Conservation (phyloP, 1,284 basidiomycete genomes). For the Meira nashicola region DNA sequence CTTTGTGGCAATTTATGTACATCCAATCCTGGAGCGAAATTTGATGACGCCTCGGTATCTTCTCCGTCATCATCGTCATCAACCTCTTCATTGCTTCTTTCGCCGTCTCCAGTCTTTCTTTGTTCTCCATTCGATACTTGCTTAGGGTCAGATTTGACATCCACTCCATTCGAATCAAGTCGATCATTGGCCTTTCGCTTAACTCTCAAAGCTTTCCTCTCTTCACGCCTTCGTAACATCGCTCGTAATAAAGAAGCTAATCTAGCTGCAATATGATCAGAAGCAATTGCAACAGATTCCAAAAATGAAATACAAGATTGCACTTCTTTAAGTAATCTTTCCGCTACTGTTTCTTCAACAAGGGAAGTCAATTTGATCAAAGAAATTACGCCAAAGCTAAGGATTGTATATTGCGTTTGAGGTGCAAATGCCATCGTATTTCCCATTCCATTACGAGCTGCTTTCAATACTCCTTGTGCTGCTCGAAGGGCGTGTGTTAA, state of each 20-base stretch:
- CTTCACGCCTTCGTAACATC: constrained; percentile 19
- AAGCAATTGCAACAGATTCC: constrained; percentile 40
- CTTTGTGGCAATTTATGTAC: not conserved
- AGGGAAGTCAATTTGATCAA: constrained; percentile 39
- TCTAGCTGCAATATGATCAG: constrained; percentile 41
- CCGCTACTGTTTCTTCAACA: not conserved
- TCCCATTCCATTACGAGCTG: constrained; percentile 2
- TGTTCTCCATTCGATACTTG: not conserved
- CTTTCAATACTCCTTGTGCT: not conserved
- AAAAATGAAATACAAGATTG: constrained; percentile 68
- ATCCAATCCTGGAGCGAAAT: constrained; percentile 6
- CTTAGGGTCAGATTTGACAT: not conserved
- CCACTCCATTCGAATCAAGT: too few relatives aligned
- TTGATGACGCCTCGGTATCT: not conserved
- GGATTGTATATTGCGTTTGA: constrained; percentile 85
- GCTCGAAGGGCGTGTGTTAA: constrained; percentile 1
- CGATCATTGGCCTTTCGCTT: too few relatives aligned
- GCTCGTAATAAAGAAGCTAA: constrained; percentile 42
- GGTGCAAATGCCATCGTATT: constrained; percentile 63
- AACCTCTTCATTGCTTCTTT: too few relatives aligned
- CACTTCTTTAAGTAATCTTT: constrained; percentile 61
- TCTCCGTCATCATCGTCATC: too few relatives aligned
- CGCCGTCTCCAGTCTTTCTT: too few relatives aligned
- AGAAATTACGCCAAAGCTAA: constrained; percentile 72
- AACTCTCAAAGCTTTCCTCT: not conserved